These are phyloP conservation scores for Solanum virginianum DNA, from an alignment of 257 asterid genomes.

Conservation along the genomic window DNA sequence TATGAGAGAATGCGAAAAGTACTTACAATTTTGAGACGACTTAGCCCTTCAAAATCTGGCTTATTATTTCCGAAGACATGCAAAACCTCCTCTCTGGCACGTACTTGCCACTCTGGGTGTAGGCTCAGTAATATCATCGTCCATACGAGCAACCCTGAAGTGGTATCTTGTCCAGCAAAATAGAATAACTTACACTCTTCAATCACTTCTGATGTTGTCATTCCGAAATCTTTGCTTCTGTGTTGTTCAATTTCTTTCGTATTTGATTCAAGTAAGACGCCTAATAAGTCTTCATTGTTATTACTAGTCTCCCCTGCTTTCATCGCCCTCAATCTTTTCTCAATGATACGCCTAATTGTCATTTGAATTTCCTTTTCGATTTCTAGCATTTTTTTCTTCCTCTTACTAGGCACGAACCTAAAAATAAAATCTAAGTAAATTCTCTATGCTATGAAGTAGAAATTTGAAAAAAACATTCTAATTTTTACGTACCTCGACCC, in stretches of 20 bases:
- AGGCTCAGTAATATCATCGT: constrained; percentile 21
- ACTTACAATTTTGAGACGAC: constrained; percentile 20
- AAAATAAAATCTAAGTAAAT: neutral
- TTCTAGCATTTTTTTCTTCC: constrained; percentile 7
- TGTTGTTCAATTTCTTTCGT: constrained; percentile 1
- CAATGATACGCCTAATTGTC: constrained; percentile 10
- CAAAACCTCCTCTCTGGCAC: constrained; percentile 24
- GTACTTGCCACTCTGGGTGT: constrained; percentile 17
- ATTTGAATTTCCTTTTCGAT: constrained; percentile 2
- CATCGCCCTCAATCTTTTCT: constrained; percentile 15
- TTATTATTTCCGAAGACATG: constrained; percentile 12
- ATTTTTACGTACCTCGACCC: constrained; percentile 27
- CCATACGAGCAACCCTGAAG: constrained; percentile 45
- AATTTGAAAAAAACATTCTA: neutral
- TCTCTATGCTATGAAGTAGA: neutral
- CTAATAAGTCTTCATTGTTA: neutral
- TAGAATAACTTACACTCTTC: constrained; percentile 42
- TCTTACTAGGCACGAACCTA: constrained; percentile 32
- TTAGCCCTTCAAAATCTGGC: constrained; percentile 14
- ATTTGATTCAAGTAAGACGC: constrained; percentile 10
- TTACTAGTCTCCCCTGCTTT: neutral
- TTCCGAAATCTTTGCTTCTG: neutral
- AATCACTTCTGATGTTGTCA: constrained; percentile 8
- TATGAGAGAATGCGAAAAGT: neutral
- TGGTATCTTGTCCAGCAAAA: constrained; percentile 48